These are phyloP conservation scores for Exophiala aquamarina DNA, from an alignment of 2,329 filamentous ascomycete species.

Conservation along the genomic window DNA sequence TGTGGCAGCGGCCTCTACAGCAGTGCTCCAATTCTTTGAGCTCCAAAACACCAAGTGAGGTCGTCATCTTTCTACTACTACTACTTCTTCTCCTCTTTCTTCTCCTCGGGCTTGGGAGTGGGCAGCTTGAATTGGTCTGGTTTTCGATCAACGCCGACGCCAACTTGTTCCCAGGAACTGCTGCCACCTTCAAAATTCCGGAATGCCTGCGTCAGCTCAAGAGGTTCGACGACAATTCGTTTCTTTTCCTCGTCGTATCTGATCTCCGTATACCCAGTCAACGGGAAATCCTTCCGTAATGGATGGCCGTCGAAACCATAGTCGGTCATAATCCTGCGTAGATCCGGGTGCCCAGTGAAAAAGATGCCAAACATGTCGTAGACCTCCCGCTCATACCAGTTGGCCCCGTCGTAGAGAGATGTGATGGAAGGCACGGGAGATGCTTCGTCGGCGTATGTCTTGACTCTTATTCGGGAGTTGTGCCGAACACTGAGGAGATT, in stretches of 20 bases:
- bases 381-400: slow-evolving; percentile 98
- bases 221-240: slow-evolving; percentile 94
- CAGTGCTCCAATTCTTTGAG: too few species aligned
- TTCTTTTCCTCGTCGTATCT: slow-evolving; percentile 99
- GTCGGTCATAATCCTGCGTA: slow-evolving; percentile 98
- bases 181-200: slow-evolving; percentile 94
- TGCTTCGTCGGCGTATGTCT: slow-evolving; percentile 97
- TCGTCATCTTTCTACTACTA: too few species aligned
- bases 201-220: slow-evolving; percentile 97
- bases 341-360: slow-evolving; percentile 91
- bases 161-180: slow-evolving; percentile 69
- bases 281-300: slow-evolving; percentile 93
- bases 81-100: slow-evolving; percentile 82
- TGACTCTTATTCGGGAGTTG: slow-evolving; percentile 94
- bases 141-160: slow-evolving; percentile 71
- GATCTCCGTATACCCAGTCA: slow-evolving; percentile 97
- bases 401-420: slow-evolving; percentile 85
- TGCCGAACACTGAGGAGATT: slow-evolving; percentile 94
- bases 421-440: slow-evolving; percentile 89
- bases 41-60: too few species aligned
- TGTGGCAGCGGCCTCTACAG: too few species aligned
- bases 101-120: slow-evolving; percentile 91
- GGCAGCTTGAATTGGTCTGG: slow-evolving; percentile 92
- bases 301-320: slow-evolving; percentile 99
- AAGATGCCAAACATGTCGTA: slow-evolving; percentile 98